Percentiles rank a stretch among this genome's conserved stretches.
Conservation (phyloP, 139 green algal genomes). For the Chlorella sorokiniana region DNA sequence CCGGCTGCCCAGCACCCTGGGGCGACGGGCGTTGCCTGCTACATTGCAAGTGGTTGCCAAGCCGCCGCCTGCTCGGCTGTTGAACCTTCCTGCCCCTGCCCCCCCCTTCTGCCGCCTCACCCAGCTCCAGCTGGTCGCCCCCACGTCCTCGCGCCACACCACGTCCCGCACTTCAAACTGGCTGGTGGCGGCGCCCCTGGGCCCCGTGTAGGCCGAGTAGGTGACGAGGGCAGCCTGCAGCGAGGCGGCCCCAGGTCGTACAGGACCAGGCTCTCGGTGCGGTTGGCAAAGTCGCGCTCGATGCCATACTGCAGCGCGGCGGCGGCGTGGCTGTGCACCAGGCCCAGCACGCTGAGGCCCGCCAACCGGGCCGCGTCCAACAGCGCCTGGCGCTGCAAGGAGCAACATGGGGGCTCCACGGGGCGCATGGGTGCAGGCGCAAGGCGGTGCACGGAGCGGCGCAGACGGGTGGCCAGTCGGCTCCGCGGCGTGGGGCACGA, state of each 20-base stretch:
- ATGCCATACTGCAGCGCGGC: conserved; percentile 98
- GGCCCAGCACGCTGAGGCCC: conserved; percentile 84
- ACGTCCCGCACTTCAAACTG: conserved; percentile 95
- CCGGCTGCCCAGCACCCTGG: no score
- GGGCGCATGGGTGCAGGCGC: neutral
- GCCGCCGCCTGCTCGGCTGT: neutral
- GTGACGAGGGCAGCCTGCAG: conserved; percentile 81
- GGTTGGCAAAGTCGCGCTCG: conserved; percentile 88
- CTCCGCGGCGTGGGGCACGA: no score
- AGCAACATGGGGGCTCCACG: neutral
- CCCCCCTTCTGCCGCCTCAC: neutral
- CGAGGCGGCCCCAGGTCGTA: conserved; percentile 91
- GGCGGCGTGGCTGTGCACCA: conserved; percentile 89
- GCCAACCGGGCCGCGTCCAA: conserved; percentile 81
- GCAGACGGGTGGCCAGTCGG: neutral
- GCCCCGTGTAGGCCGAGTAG: conserved; percentile 78
- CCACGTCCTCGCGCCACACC: conserved; percentile 86
- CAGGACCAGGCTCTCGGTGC: conserved; percentile 84
- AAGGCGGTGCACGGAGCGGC: neutral
- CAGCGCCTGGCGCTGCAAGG: conserved; percentile 29
- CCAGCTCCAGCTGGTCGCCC: conserved; percentile 83
- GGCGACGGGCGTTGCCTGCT: no score
- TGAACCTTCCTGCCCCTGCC: neutral
- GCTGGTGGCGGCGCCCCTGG: conserved; percentile 61
- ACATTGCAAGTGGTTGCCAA: no score